These are phyloP conservation scores for Phytopythium boreale DNA, from an alignment of 352 stramenopile species.

Conservation along the genomic window DNA sequence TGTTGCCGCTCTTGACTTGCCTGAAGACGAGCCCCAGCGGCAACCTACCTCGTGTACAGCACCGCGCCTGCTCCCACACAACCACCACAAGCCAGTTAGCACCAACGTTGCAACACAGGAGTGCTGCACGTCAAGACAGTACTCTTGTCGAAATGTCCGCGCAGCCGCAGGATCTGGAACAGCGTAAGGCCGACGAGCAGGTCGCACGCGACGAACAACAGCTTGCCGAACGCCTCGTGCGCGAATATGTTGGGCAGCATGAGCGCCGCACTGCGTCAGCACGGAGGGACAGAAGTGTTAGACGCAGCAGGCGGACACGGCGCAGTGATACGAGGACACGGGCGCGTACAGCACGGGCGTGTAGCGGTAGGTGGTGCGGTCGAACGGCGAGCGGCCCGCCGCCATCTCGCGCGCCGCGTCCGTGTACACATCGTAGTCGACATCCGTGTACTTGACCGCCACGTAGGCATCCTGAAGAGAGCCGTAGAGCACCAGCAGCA, in stretches of 20 bases:
- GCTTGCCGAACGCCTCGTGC: conserved; percentile 88
- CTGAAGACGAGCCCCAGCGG: neutral
- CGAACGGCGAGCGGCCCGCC: conserved; percentile 89
- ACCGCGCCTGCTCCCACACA: conserved; percentile 34
- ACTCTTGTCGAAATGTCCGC: conserved; percentile 57
- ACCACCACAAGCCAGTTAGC: neutral
- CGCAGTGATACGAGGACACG: neutral
- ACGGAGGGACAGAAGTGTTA: conserved; percentile 1
- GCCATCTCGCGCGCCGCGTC: conserved; percentile 93
- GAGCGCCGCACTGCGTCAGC: conserved; percentile 50
- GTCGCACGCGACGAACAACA: conserved; percentile 96
- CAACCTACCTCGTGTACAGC: conserved; percentile 50
- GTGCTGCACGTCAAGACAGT: neutral
- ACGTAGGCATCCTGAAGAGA: conserved; percentile 74
- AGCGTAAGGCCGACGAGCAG: conserved; percentile 90
- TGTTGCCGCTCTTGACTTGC: neutral
- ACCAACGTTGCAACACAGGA: neutral
- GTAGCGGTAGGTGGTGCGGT: conserved; percentile 98
- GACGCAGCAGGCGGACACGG: neutral
- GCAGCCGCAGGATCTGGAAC: conserved; percentile 75
- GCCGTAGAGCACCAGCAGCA: conserved; percentile 71
- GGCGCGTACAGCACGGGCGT: conserved; percentile 91
- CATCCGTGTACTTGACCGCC: conserved; percentile 96
- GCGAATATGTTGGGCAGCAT: conserved; percentile 75
- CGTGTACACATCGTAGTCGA: conserved; percentile 99